phyloP scores from a whole-genome alignment of 2,329 filamentous ascomycete genomes.

The Fusarium phyllophilum region DNA sequence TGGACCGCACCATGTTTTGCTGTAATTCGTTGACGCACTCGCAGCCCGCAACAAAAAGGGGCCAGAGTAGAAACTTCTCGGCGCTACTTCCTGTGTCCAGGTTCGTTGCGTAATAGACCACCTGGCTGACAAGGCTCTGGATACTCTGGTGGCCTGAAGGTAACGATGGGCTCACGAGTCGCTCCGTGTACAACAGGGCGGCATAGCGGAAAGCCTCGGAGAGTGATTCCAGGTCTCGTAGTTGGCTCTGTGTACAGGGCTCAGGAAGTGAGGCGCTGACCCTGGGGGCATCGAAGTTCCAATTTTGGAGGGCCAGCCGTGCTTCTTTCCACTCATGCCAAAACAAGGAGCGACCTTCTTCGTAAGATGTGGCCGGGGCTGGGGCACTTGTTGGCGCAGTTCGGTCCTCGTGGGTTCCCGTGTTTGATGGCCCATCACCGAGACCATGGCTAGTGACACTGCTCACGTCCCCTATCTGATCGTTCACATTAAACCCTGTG shows the following conservation, averaged over 20 bases:
- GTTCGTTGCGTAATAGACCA: conserved; percentile 83
- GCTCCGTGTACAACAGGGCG: conserved; percentile 88
- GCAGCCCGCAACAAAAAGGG: conserved; percentile 87
- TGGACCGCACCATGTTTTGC: conserved; percentile 79
- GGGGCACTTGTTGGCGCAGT: conserved; percentile 55
- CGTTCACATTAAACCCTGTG: conserved; percentile 36
- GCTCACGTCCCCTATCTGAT: conserved; percentile 45
- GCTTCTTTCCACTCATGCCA: conserved; percentile 89
- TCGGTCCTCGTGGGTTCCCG: conserved; percentile 66
- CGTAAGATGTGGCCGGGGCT: conserved; percentile 58
- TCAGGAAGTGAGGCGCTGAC: conserved; percentile 62
- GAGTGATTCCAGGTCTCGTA: conserved; percentile 80
- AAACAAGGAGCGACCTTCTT: conserved; percentile 73
- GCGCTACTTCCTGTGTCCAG: conserved; percentile 77
- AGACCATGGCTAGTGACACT: conserved; percentile 65
- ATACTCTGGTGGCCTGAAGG: conserved; percentile 81
- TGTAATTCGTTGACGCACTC: conserved; percentile 87
- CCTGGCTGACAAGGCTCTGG: conserved; percentile 83
- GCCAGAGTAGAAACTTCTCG: conserved; percentile 94
- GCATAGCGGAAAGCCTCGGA: conserved; percentile 92
- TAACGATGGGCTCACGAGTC: conserved; percentile 79
- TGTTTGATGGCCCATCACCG: conserved; percentile 74
- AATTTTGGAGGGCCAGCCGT: conserved; percentile 78
- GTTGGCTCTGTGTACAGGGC: conserved; percentile 66
- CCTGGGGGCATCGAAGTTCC: conserved; percentile 75